phyloP scores from a whole-genome alignment of 805 yeast species.

The Spathaspora passalidarum region DNA sequence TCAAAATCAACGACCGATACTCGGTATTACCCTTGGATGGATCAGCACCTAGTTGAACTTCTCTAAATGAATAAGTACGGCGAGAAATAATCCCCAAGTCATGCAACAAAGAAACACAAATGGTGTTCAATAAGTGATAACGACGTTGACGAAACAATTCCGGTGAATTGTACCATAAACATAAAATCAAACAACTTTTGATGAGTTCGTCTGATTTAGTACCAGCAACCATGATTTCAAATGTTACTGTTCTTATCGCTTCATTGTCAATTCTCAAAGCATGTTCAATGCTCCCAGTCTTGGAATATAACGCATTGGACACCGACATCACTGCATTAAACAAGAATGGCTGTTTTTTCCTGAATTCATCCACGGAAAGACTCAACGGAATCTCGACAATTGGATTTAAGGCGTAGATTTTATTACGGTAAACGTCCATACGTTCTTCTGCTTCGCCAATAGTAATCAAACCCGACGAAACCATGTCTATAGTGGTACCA shows the following conservation, averaged over 20 bases:
- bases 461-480: constrained; percentile 56
- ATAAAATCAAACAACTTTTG: constrained; percentile 56
- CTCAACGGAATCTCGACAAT: constrained; percentile 51
- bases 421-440: constrained; percentile 46
- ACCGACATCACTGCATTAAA: constrained; percentile 65
- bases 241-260: constrained; percentile 47
- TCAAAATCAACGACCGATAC: constrained; percentile 46
- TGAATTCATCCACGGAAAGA: constrained; percentile 44
- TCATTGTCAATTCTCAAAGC: constrained; percentile 51
- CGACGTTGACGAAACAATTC: constrained; percentile 79
- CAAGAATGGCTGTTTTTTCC: constrained; percentile 54
- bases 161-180: constrained; percentile 81
- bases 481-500: constrained; percentile 41
- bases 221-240: constrained; percentile 68
- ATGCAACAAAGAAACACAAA: constrained; percentile 65
- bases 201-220: constrained; percentile 67
- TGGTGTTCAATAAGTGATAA: constrained; percentile 62
- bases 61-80: constrained; percentile 23
- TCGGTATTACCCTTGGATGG: constrained; percentile 6
- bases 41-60: constrained; percentile 6
- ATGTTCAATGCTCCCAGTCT: constrained; percentile 32
- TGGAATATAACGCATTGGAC: constrained; percentile 44
- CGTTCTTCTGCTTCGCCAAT: constrained; percentile 57
- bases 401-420: constrained; percentile 50
- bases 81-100: constrained; percentile 72